Conservation (phyloP, 345 rosid genomes). For the Gossypium mustelinum region DNA sequence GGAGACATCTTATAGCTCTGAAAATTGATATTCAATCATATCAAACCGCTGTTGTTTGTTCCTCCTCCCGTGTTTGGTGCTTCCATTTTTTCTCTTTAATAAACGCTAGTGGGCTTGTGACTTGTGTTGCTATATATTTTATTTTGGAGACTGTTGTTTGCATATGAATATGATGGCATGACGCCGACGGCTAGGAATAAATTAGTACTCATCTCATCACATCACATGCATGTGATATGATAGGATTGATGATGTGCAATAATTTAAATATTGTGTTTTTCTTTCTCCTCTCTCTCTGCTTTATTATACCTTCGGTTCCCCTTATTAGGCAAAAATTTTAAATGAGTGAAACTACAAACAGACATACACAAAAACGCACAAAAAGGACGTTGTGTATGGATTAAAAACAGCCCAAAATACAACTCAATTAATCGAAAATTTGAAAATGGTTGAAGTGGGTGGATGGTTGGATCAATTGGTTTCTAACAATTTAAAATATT, state of each 20-base stretch:
- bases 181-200: background rate
- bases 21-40: constrained; percentile 23
- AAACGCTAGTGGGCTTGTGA: background rate
- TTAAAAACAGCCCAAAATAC: too few relatives aligned
- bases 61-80: background rate
- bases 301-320: background rate
- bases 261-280: background rate
- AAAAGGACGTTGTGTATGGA: background rate
- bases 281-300: too few relatives aligned
- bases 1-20: constrained; percentile 56
- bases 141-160: background rate
- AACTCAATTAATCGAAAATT: too few relatives aligned
- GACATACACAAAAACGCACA: too few relatives aligned
- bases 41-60: background rate
- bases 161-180: constrained; percentile 2
- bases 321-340: too few relatives aligned
- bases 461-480: too few relatives aligned
- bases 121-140: background rate
- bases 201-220: background rate
- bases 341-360: too few relatives aligned
- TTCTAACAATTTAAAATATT: too few relatives aligned
- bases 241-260: background rate
- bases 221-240: background rate
- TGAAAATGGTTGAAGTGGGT: too few relatives aligned
- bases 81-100: background rate